Percentiles rank a stretch among this genome's conserved stretches.
Evolutionary conservation across 2,329 filamentous ascomycete genomes (phyloP).

Genomic region (Dothideomycetidae sp.): DNA sequence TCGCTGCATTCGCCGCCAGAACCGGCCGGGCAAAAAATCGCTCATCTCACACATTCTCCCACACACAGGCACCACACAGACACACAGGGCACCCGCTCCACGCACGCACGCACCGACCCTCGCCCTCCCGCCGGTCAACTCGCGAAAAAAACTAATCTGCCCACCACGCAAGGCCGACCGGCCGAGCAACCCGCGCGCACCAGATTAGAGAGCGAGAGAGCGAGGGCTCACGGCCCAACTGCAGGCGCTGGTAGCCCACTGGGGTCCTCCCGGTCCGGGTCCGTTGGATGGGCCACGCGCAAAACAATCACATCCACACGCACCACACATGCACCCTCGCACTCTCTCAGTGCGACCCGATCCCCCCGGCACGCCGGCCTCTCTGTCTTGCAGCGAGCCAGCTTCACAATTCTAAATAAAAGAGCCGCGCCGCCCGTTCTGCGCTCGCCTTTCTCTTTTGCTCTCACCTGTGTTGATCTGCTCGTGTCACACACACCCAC

Average conservation of each 20-base stretch:
- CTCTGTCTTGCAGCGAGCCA: not conserved
- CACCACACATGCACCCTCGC: not conserved
- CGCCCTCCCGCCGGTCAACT: too few species aligned
- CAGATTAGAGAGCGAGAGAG: not conserved
- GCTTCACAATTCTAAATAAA: not conserved
- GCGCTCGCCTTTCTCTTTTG: not conserved
- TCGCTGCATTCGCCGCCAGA: not conserved
- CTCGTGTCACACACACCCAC: conserved; percentile 2
- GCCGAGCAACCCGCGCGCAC: too few species aligned
- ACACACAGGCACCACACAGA: not conserved
- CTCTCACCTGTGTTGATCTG: conserved; percentile 8
- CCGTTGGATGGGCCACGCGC: not conserved
- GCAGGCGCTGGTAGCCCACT: too few species aligned
- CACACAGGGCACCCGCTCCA: too few species aligned
- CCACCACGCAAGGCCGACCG: not conserved
- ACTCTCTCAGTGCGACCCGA: too few species aligned
- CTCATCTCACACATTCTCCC: not conserved
- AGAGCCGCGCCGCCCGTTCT: not conserved
- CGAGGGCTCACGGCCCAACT: too few species aligned
- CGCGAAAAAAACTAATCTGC: not conserved
- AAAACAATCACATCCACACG: not conserved
- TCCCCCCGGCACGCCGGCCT: not conserved
- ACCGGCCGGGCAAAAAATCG: not conserved
- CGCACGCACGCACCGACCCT: not conserved
- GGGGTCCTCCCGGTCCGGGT: not conserved